Conservation (phyloP, 169 alveolate genomes). For the Plasmodium vinckei region DNA sequence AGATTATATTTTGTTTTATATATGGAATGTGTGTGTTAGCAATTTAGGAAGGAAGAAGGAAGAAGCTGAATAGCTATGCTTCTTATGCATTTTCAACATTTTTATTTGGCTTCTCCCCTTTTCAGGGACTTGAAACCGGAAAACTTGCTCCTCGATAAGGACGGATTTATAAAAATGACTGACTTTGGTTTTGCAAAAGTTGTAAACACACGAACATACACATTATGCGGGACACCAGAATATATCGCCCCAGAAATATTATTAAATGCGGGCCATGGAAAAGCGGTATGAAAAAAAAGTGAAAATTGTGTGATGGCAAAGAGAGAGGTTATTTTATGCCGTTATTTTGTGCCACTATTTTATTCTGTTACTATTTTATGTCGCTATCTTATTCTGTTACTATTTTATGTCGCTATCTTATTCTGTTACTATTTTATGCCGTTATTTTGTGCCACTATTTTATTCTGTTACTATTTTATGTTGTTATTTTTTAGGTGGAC, state of each 20-base stretch:
- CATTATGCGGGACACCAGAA: constrained; percentile 99
- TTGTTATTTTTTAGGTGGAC: constrained; percentile 89
- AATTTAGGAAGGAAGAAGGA: too few species aligned
- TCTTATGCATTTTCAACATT: too few species aligned
- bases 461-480: too few species aligned
- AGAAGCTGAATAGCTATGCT: too few species aligned
- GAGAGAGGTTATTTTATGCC: neutral
- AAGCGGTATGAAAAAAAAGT: constrained; percentile 87
- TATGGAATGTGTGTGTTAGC: too few species aligned
- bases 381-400: too few species aligned
- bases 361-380: too few species aligned
- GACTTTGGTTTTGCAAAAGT: constrained; percentile 99
- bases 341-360: neutral
- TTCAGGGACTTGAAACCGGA: constrained; percentile 97
- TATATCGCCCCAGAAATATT: constrained; percentile 99
- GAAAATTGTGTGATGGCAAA: neutral
- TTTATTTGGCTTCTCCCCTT: neutral
- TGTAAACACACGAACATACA: constrained; percentile 96
- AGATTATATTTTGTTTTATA: neutral
- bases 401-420: too few species aligned
- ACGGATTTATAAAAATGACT: constrained; percentile 97
- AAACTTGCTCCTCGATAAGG: constrained; percentile 95
- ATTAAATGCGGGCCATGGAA: constrained; percentile 95
- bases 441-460: neutral
- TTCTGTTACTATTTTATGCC: neutral